Conservation (phyloP, 257 asterid species). For the Plantago elongata region DNA sequence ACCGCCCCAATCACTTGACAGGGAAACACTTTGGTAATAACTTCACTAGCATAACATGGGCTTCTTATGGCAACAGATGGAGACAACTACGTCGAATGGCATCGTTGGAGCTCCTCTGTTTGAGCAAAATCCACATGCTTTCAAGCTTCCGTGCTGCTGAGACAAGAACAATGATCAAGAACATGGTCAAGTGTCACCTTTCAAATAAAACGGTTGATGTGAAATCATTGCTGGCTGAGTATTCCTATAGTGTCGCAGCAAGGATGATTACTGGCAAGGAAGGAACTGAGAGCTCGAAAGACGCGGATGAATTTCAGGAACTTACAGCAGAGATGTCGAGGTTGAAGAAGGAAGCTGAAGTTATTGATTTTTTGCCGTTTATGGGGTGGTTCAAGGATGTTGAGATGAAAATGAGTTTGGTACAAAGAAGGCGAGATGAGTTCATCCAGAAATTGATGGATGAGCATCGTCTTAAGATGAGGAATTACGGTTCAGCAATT, state of each 20-base stretch:
- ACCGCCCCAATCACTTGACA: slow-evolving; percentile 42
- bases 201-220: slow-evolving; percentile 2
- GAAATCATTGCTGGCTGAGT: slow-evolving; percentile 19
- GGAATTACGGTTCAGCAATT: background rate
- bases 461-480: slow-evolving; percentile 2
- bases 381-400: slow-evolving; percentile 23
- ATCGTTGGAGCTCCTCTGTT: slow-evolving; percentile 30
- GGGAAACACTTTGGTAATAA: slow-evolving; percentile 55
- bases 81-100: slow-evolving; percentile 36
- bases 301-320: slow-evolving; percentile 23
- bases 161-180: slow-evolving; percentile 13
- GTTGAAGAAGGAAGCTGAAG: slow-evolving; percentile 30
- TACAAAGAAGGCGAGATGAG: slow-evolving; percentile 32
- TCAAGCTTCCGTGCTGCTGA: slow-evolving; percentile 22
- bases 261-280: slow-evolving; percentile 27
- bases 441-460: slow-evolving; percentile 30
- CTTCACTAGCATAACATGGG: slow-evolving; percentile 42
- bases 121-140: slow-evolving; percentile 13
- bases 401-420: slow-evolving; percentile 21
- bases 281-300: slow-evolving; percentile 1
- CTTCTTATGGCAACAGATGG: slow-evolving; percentile 45
- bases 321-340: slow-evolving; percentile 31
- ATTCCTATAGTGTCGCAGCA: slow-evolving; percentile 18
- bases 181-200: background rate
- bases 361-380: slow-evolving; percentile 32